Evolutionary conservation across 371 early-diverging fungal species (phyloP).

Genomic region (Nematocida sp.): DNA sequence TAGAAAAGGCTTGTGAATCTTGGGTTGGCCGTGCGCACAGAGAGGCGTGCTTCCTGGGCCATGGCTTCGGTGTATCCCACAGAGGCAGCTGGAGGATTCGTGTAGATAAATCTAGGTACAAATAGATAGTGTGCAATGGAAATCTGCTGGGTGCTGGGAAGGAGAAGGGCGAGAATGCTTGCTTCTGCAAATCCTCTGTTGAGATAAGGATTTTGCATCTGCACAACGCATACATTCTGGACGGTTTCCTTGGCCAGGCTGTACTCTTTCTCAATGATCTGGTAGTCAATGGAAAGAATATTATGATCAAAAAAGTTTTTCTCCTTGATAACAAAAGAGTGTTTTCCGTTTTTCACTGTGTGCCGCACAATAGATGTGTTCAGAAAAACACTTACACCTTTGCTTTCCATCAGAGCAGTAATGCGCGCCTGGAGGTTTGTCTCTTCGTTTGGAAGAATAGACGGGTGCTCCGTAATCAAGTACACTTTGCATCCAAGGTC

Average conservation of each 20-base stretch:
- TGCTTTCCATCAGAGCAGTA: neutral
- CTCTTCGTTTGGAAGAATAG: neutral
- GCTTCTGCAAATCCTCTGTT: slow-evolving; percentile 3
- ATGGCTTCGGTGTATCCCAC: slow-evolving; percentile 75
- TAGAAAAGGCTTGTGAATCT: slow-evolving; percentile 47
- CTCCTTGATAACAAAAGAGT: neutral
- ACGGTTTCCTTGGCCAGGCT: neutral
- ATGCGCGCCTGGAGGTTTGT: slow-evolving; percentile 18
- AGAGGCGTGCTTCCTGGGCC: slow-evolving; percentile 64
- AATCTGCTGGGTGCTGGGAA: neutral
- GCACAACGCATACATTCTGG: neutral
- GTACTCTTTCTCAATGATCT: slow-evolving; percentile 1
- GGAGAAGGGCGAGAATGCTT: neutral
- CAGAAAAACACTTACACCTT: slow-evolving; percentile 24
- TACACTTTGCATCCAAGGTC: slow-evolving; percentile 45
- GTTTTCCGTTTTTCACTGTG: neutral
- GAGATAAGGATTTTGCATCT: neutral
- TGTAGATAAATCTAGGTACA: slow-evolving; percentile 87
- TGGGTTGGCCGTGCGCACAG: neutral
- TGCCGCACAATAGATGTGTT: neutral
- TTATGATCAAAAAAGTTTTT: neutral
- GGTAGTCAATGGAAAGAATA: neutral
- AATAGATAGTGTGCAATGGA: slow-evolving; percentile 49
- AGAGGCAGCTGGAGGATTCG: slow-evolving; percentile 79
- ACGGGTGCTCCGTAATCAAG: neutral